phyloP scores from a whole-genome alignment of 2,329 filamentous ascomycete genomes.

The Curvularia spicifera region DNA sequence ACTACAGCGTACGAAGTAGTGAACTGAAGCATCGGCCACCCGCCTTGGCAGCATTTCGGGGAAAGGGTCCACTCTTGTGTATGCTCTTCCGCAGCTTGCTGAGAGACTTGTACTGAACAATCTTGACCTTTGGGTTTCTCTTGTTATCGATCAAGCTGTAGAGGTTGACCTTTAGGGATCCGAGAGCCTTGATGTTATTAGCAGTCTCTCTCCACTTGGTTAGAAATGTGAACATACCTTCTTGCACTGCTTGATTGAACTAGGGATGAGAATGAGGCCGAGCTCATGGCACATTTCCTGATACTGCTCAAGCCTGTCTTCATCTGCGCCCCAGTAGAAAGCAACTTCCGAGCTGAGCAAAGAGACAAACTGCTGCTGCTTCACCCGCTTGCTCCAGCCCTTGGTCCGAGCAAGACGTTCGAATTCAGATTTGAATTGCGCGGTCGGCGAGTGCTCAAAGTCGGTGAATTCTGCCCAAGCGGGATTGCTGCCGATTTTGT shows the following conservation, averaged over 20 bases:
- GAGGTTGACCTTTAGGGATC: slow-evolving; percentile 34
- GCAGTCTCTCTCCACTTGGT: not conserved
- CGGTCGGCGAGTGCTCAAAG: slow-evolving; percentile 25
- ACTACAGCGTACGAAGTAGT: slow-evolving; percentile 19
- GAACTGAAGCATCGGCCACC: slow-evolving; percentile 30
- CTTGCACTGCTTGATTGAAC: slow-evolving; percentile 35
- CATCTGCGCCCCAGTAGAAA: slow-evolving; percentile 25
- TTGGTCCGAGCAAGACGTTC: slow-evolving; percentile 24
- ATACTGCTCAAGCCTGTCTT: slow-evolving; percentile 29
- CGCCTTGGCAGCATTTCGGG: slow-evolving; percentile 30
- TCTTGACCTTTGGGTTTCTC: slow-evolving; percentile 24
- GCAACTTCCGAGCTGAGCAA: slow-evolving; percentile 31
- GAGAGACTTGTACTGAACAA: slow-evolving; percentile 24
- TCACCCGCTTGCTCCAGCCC: slow-evolving; percentile 10
- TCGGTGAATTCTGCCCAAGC: slow-evolving; percentile 27
- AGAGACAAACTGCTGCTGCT: slow-evolving; percentile 9
- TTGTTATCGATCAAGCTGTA: slow-evolving; percentile 33
- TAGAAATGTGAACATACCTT: slow-evolving; percentile 23
- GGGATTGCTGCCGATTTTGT: slow-evolving; percentile 9
- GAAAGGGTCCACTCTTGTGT: slow-evolving; percentile 24
- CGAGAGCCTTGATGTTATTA: slow-evolving; percentile 23
- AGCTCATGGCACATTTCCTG: slow-evolving; percentile 37
- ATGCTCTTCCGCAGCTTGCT: slow-evolving; percentile 24
- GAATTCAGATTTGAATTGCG: slow-evolving; percentile 30
- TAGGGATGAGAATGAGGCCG: slow-evolving; percentile 24